Evolutionary conservation across 208 protist genomes (phyloP), one percentile per base, ranked within the genome.

Genomic region (Trypanosoma boissoni): DNA sequence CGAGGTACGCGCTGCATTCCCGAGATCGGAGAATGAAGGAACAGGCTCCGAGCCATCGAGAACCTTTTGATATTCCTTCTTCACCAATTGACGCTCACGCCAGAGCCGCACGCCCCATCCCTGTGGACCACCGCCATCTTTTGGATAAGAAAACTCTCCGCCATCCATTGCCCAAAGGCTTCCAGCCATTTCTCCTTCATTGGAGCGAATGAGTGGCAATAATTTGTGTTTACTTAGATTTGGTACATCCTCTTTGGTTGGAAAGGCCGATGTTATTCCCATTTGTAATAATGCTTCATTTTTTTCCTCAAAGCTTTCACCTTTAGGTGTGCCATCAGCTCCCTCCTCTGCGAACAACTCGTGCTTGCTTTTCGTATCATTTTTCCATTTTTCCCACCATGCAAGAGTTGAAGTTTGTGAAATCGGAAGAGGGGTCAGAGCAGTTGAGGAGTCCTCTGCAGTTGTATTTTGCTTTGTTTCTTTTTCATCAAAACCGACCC

Each of bases 321-420:
- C 89, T 32, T 76, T 79, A 24, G 89, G 89, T 2, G 75, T 91
- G n/a, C 83, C 86, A 58, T 95, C 89, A 4, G 72, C 51, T 54
- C 64, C 75, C 53, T 95, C 86, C 32, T 78, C 75, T 14, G 76
- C 69, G 63, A 95, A 95, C 9, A 95, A 57, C 59, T 95, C 89
- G 58, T 95, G 89, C 50, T 93, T 95, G 70, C 76, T 93, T 27
- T 82, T 37, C 3, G 81, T 88, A 12, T 74, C 64, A 58, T 57
- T 52, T 60, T 88, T 89, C 86, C 89, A 95, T 29, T 76, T 42
- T 51, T 92, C 80, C 86, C 89, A 95, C 82, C 86, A 95, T 20
- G 78, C 84, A 18, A 93, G 75, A 23, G 86, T 91, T 32, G 82
- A 85, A 68, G 73, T 65, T 0, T 52, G 59, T 0, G 77, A 61